These are phyloP conservation scores for Alternaria sp. DNA, from an alignment of 2,329 filamentous ascomycete species.

Conservation along the genomic window DNA sequence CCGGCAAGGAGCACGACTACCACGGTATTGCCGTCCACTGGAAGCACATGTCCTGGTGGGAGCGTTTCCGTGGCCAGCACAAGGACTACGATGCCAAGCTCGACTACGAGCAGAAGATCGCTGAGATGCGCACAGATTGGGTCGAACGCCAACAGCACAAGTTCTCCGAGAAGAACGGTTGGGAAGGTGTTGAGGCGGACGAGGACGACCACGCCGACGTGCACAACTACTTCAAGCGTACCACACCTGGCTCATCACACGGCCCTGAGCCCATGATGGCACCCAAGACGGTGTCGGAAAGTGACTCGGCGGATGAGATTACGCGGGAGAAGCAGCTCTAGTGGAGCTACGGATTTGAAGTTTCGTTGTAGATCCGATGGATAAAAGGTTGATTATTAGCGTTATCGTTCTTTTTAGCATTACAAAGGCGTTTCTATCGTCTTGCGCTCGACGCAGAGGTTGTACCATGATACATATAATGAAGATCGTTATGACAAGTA, in stretches of 20 bases:
- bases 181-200: constrained; percentile 36
- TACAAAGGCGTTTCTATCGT: neutral
- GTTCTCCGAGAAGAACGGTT: constrained; percentile 41
- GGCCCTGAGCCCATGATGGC: constrained; percentile 26
- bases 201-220: constrained; percentile 40
- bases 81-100: constrained; percentile 76
- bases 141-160: constrained; percentile 63
- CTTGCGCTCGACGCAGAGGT: neutral
- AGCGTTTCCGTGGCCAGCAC: constrained; percentile 77
- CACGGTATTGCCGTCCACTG: constrained; percentile 93
- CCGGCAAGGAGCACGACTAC: constrained; percentile 80
- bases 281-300: constrained; percentile 21
- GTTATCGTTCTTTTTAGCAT: constrained; percentile 1
- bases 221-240: constrained; percentile 44
- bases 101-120: constrained; percentile 84
- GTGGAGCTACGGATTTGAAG: neutral
- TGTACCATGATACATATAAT: neutral
- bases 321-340: constrained; percentile 12
- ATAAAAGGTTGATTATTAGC: neutral
- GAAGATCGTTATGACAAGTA: neutral
- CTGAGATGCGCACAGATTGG: constrained; percentile 72
- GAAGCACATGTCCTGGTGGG: constrained; percentile 86
- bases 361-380: neutral
- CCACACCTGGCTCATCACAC: constrained; percentile 18
- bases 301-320: constrained; percentile 18